Conservation (phyloP, 257 asterid genomes). For the Petrea volubilis region DNA sequence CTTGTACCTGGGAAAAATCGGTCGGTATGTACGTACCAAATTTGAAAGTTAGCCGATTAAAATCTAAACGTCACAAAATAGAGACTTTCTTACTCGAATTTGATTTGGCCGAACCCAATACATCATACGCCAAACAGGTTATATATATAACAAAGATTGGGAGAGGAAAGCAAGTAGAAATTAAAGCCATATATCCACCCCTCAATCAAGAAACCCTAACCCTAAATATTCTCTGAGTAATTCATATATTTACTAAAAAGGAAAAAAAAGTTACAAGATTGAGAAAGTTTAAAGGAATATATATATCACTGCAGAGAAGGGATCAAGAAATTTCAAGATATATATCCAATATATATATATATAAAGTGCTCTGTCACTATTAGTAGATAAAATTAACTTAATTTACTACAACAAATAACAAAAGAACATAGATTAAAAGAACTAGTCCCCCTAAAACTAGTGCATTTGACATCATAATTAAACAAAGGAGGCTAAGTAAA, state of each 20-base stretch:
- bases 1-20: background rate
- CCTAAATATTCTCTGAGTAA: conserved; percentile 11
- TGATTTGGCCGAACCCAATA: too few species aligned
- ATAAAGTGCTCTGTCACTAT: background rate
- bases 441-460: conserved; percentile 10
- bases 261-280: background rate
- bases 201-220: conserved; percentile 40
- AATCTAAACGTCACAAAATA: too few species aligned
- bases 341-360: background rate
- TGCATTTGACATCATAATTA: conserved; percentile 22
- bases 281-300: background rate
- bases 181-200: background rate
- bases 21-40: too few species aligned
- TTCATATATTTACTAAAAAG: background rate
- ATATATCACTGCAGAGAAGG: background rate
- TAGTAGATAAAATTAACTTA: conserved; percentile 1
- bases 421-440: background rate
- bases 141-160: background rate
- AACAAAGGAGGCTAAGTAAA: background rate
- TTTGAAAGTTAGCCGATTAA: too few species aligned
- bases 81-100: too few species aligned
- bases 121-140: too few species aligned
- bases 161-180: background rate
- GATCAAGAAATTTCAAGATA: background rate
- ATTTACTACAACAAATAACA: conserved; percentile 18